Base-by-base conservation (phyloP, 768 basidiomycete species). In the Russula sp. region DNA sequence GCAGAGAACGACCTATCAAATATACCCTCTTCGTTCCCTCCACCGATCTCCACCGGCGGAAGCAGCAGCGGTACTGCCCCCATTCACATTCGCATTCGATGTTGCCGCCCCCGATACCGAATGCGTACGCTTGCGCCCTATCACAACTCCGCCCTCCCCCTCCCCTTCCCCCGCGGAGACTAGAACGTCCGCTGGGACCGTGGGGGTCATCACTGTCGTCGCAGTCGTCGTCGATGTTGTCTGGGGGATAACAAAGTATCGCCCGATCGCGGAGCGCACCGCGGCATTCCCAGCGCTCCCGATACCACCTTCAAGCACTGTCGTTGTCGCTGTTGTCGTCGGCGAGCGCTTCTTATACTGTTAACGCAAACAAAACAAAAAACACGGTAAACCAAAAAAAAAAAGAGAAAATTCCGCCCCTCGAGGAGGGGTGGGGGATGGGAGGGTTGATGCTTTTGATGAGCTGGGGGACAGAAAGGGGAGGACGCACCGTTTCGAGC, bases 401-500 rank as follows among this genome's bases (percentile, higher is more conserved):
- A 10, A 6, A 46, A 25, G 20, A 46, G 10, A 14, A 13, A 29
- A 2, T 29, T 2, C 46, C 14, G 10, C 10, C 10, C 11, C 45
- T 46, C 11, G n/a, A 46, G 20, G 11, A 43, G 5, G 18, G 41
- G 8, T 3, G 10, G 0, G 43, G n/a, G 43, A 20, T 18, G 16
- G n/a, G 46, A 7, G 3, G 7, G 29, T 13, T 20, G 1, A 29
- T 29, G n/a, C n/a, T n/a, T n/a, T 29, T 29, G 20, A 11, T n/a
- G 18, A 5, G 10, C 9, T 10, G 11, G 14, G 22, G 13, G 51
- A 18, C 43, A 14, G 22, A 56, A 42, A 14, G 18, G 18, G 35
- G 45, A 45, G 49, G 22, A 66, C 73, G 49, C 65, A 89, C 88
- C 3, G 84, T 87, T 73, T 90, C 87, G 8, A 93, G 79, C 67